Evolutionary conservation across 805 yeast genomes (phyloP).

Genomic region (Cephaloascus fragrans): DNA sequence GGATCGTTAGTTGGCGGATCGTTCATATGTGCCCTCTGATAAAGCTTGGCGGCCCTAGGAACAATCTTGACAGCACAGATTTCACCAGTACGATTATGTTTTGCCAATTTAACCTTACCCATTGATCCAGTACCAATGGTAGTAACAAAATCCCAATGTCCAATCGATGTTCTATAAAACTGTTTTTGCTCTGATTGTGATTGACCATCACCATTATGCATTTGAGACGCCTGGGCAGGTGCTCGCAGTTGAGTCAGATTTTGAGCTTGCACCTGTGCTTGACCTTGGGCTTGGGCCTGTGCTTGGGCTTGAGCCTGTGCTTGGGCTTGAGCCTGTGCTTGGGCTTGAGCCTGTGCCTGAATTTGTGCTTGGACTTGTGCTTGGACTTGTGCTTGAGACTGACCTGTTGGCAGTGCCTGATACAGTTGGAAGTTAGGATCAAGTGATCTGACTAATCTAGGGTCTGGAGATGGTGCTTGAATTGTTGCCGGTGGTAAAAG

Average conservation of each 20-base stretch:
- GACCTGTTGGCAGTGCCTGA: constrained; percentile 1
- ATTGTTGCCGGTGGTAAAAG: neutral
- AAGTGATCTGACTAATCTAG: neutral
- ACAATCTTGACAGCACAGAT: constrained; percentile 90
- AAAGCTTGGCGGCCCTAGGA: constrained; percentile 76
- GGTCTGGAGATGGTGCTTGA: neutral
- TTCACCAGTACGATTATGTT: constrained; percentile 70
- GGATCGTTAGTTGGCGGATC: constrained; percentile 58
- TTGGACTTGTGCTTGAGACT: neutral
- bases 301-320: neutral
- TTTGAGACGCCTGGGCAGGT: no score
- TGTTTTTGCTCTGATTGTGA: constrained; percentile 18
- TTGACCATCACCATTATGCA: no score
- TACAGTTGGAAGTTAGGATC: neutral
- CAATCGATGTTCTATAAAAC: constrained; percentile 81
- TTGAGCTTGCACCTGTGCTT: no score
- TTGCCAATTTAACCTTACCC: constrained; percentile 97
- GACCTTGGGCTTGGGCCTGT: no score
- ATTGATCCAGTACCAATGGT: constrained; percentile 98
- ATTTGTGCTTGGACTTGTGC: no score
- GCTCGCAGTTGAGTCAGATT: no score
- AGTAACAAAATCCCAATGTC: constrained; percentile 93
- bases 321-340: constrained; percentile 1
- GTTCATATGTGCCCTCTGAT: constrained; percentile 60
- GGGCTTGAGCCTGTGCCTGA: no score